Evolutionary conservation across 139 green algal species (phyloP).

Genomic region (Yamagishiella unicocca): DNA sequence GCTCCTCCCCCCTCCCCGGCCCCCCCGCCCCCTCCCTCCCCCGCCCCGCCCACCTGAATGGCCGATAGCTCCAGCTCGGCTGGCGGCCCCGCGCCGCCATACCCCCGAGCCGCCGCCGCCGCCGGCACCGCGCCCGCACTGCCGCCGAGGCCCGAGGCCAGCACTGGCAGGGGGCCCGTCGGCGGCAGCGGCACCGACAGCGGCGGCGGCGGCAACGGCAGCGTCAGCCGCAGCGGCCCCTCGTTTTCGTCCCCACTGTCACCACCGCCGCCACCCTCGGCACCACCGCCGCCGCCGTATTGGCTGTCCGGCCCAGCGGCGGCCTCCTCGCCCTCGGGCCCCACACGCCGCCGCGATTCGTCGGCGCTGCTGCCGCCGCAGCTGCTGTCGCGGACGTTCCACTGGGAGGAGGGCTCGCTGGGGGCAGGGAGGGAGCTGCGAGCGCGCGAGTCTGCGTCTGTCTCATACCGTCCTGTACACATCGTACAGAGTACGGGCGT

Average conservation of each 20-base stretch:
- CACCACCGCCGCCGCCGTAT: background rate
- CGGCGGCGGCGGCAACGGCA: background rate
- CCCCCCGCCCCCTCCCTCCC: background rate
- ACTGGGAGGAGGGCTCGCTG: background rate
- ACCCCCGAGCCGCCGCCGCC: background rate
- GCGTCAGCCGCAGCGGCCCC: background rate
- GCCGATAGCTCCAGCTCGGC: background rate
- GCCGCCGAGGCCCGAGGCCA: background rate
- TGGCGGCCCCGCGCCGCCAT: background rate
- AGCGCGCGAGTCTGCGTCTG: too few species aligned
- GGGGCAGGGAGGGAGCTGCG: background rate
- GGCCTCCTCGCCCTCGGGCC: background rate
- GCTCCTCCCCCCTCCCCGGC: background rate
- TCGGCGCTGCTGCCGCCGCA: background rate
- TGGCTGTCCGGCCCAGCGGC: background rate
- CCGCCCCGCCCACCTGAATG: background rate
- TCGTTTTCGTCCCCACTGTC: background rate
- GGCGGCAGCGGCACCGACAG: background rate
- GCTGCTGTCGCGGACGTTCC: constrained; percentile 18
- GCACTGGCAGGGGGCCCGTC: background rate
- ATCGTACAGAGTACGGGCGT: too few species aligned
- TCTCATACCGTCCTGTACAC: too few species aligned
- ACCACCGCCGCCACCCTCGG: background rate
- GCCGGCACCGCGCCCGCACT: background rate
- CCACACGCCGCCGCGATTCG: background rate